Base-by-base conservation (phyloP, 495 filamentous ascomycete species). In the Aspergillus avenaceus region DNA sequence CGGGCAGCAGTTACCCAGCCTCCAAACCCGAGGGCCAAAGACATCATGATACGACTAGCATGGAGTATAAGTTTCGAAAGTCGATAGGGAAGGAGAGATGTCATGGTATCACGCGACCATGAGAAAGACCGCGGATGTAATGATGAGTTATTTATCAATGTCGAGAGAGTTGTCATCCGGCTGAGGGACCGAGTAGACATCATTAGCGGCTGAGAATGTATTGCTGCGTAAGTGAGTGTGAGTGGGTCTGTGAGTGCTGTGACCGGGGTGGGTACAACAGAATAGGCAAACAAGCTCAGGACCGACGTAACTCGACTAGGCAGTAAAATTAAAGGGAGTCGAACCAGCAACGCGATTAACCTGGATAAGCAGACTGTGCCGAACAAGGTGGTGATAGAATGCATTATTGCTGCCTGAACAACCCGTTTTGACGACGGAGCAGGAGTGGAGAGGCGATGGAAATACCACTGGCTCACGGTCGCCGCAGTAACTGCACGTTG, bases 401-500 rank as follows among this genome's bases (percentile, higher is more conserved):
- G 93, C 8, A 69, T 69, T 41, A 95, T 65, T 21, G 91, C 91
- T 14, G 92, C 91, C 45, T 81, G 78, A 34, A 97, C 88, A 41
- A 97, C 83, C 43, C 87, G 83, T 41, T 79, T 76, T 0, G 87
- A 88, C 3, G 86, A 81, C 8, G 88, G 81, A 16, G 86, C 77
- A 9, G 93, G 90, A 28, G 83, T 81, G 19, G 83, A 80, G 47
- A 95, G 84, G 45, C 93, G 88, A 68, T 97, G 92, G 67, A 97
- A 98, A 64, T 98, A 98, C 93, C 93, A 98, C 65, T 98, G 95
- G 16, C 86, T 91, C 28, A 97, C 93, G 9, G 92, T 95, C 41
- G 95, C 95, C 37, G 91, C 91, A 13, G 93, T 96, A 16, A 91
- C 91, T 32, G 89, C 80, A 48, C 93, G 85, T 61, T 97, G 92